phyloP scores from a whole-genome alignment of 805 yeast species.

The Debaryomyces prosopidis region DNA sequence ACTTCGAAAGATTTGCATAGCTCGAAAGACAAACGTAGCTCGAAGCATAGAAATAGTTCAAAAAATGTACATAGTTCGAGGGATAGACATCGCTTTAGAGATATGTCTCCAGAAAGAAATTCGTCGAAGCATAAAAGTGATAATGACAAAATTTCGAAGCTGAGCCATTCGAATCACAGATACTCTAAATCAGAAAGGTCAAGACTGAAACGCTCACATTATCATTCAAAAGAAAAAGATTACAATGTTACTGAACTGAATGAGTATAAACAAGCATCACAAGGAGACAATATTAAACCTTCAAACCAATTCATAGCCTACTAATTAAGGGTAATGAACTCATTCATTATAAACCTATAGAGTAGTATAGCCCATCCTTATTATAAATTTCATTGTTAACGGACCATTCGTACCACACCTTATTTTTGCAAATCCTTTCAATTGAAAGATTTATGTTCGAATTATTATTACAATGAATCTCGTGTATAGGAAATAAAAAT shows the following conservation, averaged over 20 bases:
- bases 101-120: conserved; percentile 9
- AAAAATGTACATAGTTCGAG: conserved; percentile 6
- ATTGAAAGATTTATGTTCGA: conserved; percentile 10
- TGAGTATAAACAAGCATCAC: no score
- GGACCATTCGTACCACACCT: conserved; percentile 28
- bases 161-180: not conserved
- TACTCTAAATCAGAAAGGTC: no score
- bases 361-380: conserved; percentile 14
- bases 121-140: no score
- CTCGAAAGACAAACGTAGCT: conserved; percentile 1
- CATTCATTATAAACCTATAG: conserved; percentile 9
- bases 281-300: no score
- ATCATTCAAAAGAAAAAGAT: no score
- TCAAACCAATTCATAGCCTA: no score
- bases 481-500: conserved; percentile 30
- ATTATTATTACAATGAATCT: conserved; percentile 8
- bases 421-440: conserved; percentile 5
- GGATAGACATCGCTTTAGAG: conserved; percentile 1
- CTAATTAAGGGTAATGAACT: no score
- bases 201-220: no score
- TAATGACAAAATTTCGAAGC: conserved; percentile 8
- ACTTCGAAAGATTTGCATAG: conserved; percentile 6
- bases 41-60: conserved; percentile 1
- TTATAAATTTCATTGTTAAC: conserved; percentile 20
- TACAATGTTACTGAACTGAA: no score